These are phyloP conservation scores for Stentor roeselii DNA, from an alignment of 73 alveolate species.

Conservation along the genomic window DNA sequence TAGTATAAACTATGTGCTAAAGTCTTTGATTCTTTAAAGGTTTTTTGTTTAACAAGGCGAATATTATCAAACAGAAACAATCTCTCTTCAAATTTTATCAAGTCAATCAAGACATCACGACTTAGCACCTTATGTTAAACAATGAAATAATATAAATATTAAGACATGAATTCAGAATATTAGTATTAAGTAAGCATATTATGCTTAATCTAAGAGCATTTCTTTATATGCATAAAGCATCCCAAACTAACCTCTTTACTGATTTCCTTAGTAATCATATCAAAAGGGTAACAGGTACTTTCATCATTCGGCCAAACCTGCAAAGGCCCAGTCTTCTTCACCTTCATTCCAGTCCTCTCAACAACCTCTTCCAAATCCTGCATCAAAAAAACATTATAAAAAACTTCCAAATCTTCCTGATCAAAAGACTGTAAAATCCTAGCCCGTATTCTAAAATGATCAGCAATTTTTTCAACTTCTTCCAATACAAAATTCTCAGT, in stretches of 20 bases:
- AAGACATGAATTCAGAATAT: no score
- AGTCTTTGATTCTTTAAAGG: no score
- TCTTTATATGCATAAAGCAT: background rate
- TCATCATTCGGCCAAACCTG: background rate
- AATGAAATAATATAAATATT: no score
- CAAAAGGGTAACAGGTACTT: background rate
- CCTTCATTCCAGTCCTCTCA: background rate
- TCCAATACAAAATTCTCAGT: background rate
- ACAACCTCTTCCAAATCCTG: background rate
- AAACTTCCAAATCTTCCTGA: background rate
- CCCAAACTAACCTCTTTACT: background rate
- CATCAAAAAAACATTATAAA: no score
- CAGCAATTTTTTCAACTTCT: background rate
- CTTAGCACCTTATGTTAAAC: no score
- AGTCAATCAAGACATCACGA: no score
- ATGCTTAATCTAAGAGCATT: no score
- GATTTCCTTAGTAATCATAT: background rate
- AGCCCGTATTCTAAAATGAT: background rate
- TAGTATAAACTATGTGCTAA: no score
- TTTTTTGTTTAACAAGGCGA: no score
- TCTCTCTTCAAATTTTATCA: no score
- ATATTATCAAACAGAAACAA: no score
- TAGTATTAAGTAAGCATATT: no score
- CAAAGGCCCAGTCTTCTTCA: background rate
- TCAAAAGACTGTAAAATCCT: background rate